Evolutionary conservation across 257 asterid genomes (phyloP), one percentile per base, ranked within the genome.

Genomic region (Gardenia jasminoides): DNA sequence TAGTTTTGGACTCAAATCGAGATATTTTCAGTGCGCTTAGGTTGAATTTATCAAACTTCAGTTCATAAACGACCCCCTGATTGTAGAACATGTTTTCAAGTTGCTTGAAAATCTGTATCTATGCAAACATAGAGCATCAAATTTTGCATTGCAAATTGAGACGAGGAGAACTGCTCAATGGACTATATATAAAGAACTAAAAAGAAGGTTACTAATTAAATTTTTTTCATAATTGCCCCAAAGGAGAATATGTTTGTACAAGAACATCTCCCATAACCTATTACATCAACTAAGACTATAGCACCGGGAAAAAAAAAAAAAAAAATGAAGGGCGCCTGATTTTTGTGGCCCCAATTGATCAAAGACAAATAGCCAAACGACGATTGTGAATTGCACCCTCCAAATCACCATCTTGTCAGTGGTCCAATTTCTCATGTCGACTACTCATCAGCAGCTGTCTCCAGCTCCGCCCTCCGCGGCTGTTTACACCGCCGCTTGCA

Each of bases 401-500:
- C 75, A 70, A 58, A 22, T 39, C 69, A 67, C 62, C 10, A 17
- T 30, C 48, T 28, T 64, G 31, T 61, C 41, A 75, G 74, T 70
- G 82, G 72, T 74, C 72, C 68, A 76, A 66, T 26, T 43, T 70
- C 70, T 77, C 43, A 28, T 17, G 10, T 52, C 76, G 48, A 59
- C 65, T 50, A 46, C 59, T 77, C 79, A 43, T 26, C 24, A 71
- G 56, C 64, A 81, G 36, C 41, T 64, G 68, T 50, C 77, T 70
- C 81, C 83, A 72, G 78, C 84, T 72, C 86, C 84, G 41, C 81
- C 66, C n/a, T 20, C 88, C 28, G 54, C 77, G 80, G 77, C 89
- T 2, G 58, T 26, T 61, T 24, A 83, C 81, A 22, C 88, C 88
- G 48, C 85, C 77, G 16, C 72, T 31, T 4, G 64, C 73, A 1